Evolutionary conservation across 73 alveolate genomes (phyloP).

Genomic region (Blepharisma japonicum): DNA sequence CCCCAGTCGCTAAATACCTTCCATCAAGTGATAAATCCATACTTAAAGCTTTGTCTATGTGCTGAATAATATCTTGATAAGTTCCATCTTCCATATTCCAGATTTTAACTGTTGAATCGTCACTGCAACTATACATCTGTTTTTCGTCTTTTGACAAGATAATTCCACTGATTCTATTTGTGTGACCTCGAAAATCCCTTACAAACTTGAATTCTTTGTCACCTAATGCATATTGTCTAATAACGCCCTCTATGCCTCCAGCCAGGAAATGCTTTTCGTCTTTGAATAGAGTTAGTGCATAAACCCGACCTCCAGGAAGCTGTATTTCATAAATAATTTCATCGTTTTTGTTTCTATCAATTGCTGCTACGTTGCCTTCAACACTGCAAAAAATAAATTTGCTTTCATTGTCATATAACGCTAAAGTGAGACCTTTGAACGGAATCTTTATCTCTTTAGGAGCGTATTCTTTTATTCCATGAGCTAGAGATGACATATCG

Average conservation of each 20-base stretch:
- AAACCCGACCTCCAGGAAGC: not conserved
- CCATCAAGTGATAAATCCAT: too few species aligned
- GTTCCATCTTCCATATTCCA: not conserved
- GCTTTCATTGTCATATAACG: not conserved
- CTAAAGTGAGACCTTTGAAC: not conserved
- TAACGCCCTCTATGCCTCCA: conserved; percentile 19
- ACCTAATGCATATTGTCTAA: not conserved
- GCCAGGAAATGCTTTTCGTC: not conserved
- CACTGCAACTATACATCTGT: not conserved
- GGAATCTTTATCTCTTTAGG: conserved; percentile 12
- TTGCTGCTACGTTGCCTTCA: not conserved
- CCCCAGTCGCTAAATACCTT: too few species aligned
- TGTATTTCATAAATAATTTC: not conserved
- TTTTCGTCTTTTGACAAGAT: not conserved
- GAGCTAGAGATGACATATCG: too few species aligned
- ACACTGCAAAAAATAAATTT: not conserved
- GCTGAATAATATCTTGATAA: too few species aligned
- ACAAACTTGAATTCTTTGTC: too few species aligned
- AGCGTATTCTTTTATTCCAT: too few species aligned
- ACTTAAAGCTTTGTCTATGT: too few species aligned
- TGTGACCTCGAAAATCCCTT: not conserved
- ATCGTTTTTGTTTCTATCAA: not conserved
- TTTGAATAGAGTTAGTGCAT: not conserved
- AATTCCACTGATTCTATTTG: not conserved
- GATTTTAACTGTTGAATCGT: conserved; percentile 4